phyloP scores from a whole-genome alignment of 768 basidiomycete species.

The Podaxis rugospora region DNA sequence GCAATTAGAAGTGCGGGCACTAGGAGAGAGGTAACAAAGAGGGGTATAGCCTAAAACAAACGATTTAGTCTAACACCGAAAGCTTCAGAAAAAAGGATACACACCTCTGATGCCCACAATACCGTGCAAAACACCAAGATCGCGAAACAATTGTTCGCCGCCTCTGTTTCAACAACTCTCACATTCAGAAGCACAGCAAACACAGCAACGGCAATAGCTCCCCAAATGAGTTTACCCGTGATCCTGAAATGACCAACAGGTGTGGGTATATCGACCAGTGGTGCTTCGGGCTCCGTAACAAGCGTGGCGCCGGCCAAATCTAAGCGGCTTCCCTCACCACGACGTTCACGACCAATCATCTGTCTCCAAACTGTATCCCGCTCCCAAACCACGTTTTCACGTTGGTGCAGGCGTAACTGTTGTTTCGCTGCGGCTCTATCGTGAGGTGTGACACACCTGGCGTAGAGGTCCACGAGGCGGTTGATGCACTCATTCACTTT shows the following conservation, averaged over 20 bases:
- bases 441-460: constrained; percentile 78
- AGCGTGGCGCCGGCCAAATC: constrained; percentile 43
- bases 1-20: constrained; percentile 87
- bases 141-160: constrained; percentile 88
- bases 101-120: constrained; percentile 94
- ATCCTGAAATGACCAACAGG: constrained; percentile 65
- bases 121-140: constrained; percentile 87
- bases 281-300: constrained; percentile 38
- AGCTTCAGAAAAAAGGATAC: constrained; percentile 15
- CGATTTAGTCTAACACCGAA: background rate
- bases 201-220: constrained; percentile 50
- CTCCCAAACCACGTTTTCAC: constrained; percentile 95
- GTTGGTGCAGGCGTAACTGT: constrained; percentile 81
- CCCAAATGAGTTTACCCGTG: constrained; percentile 56
- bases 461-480: constrained; percentile 67
- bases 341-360: constrained; percentile 83
- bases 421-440: constrained; percentile 67
- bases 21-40: constrained; percentile 93
- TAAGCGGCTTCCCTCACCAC: constrained; percentile 42
- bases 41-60: constrained; percentile 74
- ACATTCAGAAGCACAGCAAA: constrained; percentile 62
- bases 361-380: constrained; percentile 97
- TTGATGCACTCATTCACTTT: constrained; percentile 53
- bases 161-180: constrained; percentile 50
- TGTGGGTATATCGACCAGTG: constrained; percentile 53